Conservation (phyloP, 139 green algal genomes). For the Diplosphaera chodatii region DNA sequence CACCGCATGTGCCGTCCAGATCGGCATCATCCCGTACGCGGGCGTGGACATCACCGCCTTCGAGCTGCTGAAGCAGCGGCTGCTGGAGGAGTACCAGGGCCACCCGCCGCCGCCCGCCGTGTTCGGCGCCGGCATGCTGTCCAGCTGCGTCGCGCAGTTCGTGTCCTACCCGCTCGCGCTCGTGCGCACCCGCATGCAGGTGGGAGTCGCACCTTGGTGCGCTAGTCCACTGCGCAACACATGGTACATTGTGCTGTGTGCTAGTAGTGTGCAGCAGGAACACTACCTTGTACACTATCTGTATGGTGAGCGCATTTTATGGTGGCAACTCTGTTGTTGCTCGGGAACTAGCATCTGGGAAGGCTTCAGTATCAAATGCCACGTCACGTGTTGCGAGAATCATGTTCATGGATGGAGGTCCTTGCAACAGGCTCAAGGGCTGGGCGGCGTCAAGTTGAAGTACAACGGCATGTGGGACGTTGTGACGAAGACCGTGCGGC, state of each 20-base stretch:
- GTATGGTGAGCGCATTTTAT: too few relatives aligned
- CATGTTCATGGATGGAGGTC: too few relatives aligned
- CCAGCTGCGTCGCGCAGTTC: constrained; percentile 73
- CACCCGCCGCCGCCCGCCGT: constrained; percentile 57
- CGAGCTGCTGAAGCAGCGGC: constrained; percentile 73
- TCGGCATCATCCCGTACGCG: constrained; percentile 85
- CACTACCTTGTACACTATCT: too few relatives aligned
- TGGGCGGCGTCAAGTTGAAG: constrained; percentile 44
- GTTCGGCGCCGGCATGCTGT: constrained; percentile 71
- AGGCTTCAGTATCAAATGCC: too few relatives aligned
- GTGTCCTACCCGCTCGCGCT: constrained; percentile 80
- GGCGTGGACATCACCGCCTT: constrained; percentile 84
- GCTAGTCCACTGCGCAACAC: too few relatives aligned
- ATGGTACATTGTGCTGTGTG: too few relatives aligned
- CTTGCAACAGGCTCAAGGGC: constrained; percentile 52
- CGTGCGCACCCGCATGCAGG: constrained; percentile 73
- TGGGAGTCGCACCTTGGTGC: too few relatives aligned
- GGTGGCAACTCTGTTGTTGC: too few relatives aligned
- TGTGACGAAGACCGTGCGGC: constrained; percentile 49
- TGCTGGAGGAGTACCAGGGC: constrained; percentile 68
- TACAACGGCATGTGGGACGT: constrained; percentile 80
- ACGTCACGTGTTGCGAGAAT: too few relatives aligned
- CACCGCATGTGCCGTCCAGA: constrained; percentile 15
- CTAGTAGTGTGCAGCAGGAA: too few relatives aligned
- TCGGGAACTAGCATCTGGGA: too few relatives aligned